These are phyloP conservation scores for Tolypocladium guangdongense DNA, from an alignment of 2,329 filamentous ascomycete species.

Conservation along the genomic window DNA sequence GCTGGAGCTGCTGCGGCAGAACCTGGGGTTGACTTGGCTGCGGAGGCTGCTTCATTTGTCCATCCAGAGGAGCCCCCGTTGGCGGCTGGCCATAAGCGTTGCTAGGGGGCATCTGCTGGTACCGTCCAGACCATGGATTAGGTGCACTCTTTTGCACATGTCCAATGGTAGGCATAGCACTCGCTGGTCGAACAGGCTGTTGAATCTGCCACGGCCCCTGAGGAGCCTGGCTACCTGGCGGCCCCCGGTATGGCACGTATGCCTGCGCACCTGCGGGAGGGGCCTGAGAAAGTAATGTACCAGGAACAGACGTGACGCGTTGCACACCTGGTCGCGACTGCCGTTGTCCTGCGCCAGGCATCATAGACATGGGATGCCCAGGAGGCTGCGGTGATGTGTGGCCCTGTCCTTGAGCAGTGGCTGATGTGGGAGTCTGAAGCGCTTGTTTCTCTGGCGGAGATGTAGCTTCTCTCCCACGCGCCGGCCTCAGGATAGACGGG, in stretches of 20 bases:
- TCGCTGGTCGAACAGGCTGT: slow-evolving; percentile 5
- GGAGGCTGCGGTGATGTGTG: not conserved
- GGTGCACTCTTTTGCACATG: not conserved
- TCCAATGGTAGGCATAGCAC: slow-evolving; percentile 4
- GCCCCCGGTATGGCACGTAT: not conserved
- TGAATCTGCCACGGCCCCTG: slow-evolving; percentile 1
- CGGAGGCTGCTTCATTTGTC: not conserved
- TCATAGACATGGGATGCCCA: not conserved
- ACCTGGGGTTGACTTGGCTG: not conserved
- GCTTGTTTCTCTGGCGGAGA: not conserved
- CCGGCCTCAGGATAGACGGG: slow-evolving; percentile 9
- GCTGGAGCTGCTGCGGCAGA: not conserved
- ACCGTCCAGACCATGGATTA: not conserved
- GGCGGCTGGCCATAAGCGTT: not conserved
- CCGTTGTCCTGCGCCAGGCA: not conserved
- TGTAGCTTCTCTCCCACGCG: slow-evolving; percentile 2
- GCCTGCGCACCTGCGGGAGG: not conserved
- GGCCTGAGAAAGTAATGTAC: not conserved
- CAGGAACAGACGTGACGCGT: not conserved
- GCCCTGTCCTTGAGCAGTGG: not conserved
- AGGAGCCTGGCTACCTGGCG: not conserved
- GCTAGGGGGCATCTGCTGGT: not conserved
- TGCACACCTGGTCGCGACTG: not conserved
- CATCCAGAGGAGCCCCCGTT: not conserved
- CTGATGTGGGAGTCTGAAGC: not conserved